phyloP scores from a whole-genome alignment of 768 basidiomycete species.

The Epithele typhae region DNA sequence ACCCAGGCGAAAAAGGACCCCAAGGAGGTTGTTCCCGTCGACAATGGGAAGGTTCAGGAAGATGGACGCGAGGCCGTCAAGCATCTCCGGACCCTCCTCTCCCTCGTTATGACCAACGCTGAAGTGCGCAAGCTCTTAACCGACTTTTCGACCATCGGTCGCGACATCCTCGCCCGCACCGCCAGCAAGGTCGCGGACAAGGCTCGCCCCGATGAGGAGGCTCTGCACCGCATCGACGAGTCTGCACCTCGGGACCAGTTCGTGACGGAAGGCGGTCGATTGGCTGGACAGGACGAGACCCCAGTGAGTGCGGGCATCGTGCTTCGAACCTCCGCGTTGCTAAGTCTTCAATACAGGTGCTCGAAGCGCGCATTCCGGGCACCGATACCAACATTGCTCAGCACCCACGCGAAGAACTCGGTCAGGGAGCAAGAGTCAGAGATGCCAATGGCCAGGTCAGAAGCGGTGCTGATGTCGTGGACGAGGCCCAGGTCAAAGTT shows the following conservation, averaged over 20 bases:
- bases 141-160: slow-evolving; percentile 73
- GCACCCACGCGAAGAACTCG: slow-evolving; percentile 46
- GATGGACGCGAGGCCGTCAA: slow-evolving; percentile 53
- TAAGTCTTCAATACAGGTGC: slow-evolving; percentile 12
- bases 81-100: slow-evolving; percentile 84
- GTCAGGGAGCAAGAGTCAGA: slow-evolving; percentile 30
- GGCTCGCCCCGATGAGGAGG: slow-evolving; percentile 63
- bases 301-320: slow-evolving; percentile 30
- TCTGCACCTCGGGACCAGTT: slow-evolving; percentile 67
- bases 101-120: slow-evolving; percentile 87
- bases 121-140: slow-evolving; percentile 86
- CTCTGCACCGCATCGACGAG: slow-evolving; percentile 62
- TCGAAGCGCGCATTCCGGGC: slow-evolving; percentile 43
- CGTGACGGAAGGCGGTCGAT: slow-evolving; percentile 39
- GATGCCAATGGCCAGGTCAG: slow-evolving; percentile 31
- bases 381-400: slow-evolving; percentile 40
- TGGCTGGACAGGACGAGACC: slow-evolving; percentile 40
- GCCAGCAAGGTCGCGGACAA: slow-evolving; percentile 65
- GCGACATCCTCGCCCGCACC: slow-evolving; percentile 76
- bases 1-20: slow-evolving; percentile 39
- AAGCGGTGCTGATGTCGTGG: slow-evolving; percentile 22
- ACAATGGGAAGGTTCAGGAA: slow-evolving; percentile 36
- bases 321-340: neutral
- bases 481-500: slow-evolving; percentile 14
- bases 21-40: slow-evolving; percentile 41